Base-by-base conservation (phyloP, 2,329 filamentous ascomycete species). In the Septoria petroselini region DNA sequence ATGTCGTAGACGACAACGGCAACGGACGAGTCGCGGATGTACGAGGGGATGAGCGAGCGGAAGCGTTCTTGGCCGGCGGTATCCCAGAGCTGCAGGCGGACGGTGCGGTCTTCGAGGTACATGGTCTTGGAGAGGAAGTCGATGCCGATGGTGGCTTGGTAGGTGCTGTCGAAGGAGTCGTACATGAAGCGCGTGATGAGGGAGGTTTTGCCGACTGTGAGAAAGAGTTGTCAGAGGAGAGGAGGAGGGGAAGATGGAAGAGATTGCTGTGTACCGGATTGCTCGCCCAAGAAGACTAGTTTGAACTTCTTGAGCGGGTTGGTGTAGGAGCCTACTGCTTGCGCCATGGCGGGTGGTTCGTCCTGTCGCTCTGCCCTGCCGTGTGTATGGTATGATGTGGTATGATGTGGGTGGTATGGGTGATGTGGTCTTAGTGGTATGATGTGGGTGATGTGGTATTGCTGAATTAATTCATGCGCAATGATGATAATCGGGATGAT, bases 261-360 rank as follows among this genome's bases (percentile, higher is more conserved):
- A 7, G 33, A 35, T 12, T 11, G 18, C 25, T 2, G 17, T 37
- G 47, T 89, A 96, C 91, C 93, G 72, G 91, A 97, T 75, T 98
- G 93, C 76, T 98, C 93, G 68, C 93, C 93, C 57, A 98, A 77
- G 73, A 98, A 98, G 62, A 98, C 93, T 73, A 98, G 76, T 91
- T 98, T 98, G 86, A 97, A 98, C 75, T 98, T 98, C 87, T 98
- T 98, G 76, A 98, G 79, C 66, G 93, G 93, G 79, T 97, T 97
- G 72, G 94, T 96, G 80, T 97, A 98, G 59, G 88, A 88, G 72
- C 86, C 88, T 67, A 84, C 84, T 52, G 73, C 74, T 64, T 89
- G 83, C 72, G 91, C 88, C 91, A 95, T 95, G 70, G 69, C 81
- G 72, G 41, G 30, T 44, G 33, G n/a, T n/a, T n/a, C n/a, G n/a